A percentile compares a stretch with the other conserved stretches of the same genome.
Evolutionary conservation across 306 rosid species (phyloP).

Genomic region (Citrullus amarus): DNA sequence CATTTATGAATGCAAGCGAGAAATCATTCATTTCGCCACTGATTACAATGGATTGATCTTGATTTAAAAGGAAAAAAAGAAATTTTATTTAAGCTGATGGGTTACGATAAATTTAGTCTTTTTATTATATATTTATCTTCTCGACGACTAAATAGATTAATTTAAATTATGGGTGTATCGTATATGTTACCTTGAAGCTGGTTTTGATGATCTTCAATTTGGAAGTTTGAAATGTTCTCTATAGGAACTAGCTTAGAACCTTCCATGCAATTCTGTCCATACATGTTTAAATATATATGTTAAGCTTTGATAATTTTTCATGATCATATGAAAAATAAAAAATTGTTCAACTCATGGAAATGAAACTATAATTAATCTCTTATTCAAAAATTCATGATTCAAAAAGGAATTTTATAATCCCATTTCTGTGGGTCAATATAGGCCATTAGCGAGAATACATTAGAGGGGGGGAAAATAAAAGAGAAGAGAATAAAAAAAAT

Average conservation of each 20-base stretch:
- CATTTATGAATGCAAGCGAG: conserved; percentile 55
- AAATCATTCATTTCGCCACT: conserved; percentile 29
- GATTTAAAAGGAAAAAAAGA: neutral
- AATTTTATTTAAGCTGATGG: neutral
- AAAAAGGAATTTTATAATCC: neutral
- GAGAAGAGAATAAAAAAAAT: neutral
- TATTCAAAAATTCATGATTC: neutral
- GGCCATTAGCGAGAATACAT: neutral
- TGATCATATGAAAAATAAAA: neutral
- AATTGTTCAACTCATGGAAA: neutral
- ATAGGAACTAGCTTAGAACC: conserved; percentile 53
- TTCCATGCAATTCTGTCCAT: conserved; percentile 50
- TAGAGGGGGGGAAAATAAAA: too few species aligned
- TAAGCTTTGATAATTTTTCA: neutral
- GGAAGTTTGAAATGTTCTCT: conserved; percentile 48
- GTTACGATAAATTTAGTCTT: neutral
- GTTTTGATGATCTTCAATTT: conserved; percentile 25
- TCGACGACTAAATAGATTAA: neutral
- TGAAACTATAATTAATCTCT: neutral
- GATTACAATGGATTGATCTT: neutral
- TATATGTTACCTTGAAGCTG: conserved; percentile 35
- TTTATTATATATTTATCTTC: neutral
- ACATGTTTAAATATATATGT: neutral
- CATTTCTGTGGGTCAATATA: neutral
- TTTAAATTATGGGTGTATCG: neutral